Evolutionary conservation across 2,329 filamentous ascomycete genomes (phyloP), one percentile per base, ranked within the genome.

Genomic region (Pseudopyricularia cyperi): DNA sequence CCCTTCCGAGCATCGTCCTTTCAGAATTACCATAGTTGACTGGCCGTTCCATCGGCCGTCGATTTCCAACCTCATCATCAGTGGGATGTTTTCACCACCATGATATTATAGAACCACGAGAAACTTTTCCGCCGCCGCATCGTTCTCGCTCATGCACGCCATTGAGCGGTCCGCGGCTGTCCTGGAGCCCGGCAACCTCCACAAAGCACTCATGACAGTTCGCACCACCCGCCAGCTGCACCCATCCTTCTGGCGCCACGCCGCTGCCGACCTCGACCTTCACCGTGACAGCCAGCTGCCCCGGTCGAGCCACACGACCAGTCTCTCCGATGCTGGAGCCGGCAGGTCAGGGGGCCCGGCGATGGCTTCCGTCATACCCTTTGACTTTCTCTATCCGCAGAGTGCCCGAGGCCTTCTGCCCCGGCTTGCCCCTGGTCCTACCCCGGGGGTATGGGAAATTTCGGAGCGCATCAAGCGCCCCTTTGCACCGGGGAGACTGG

Each of bases 131-230:
- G 15, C 15, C 39, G 30, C 17, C 39, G 50, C 24, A 5, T 34
- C 17, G 9, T 44, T 32, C 15, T 47, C 52, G 53, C 55, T 57
- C 47, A 60, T 61, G 59, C 69, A 67, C 64, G 78, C 80, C 75
- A 73, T 80, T 60, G 76, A 80, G 69, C 73, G 75, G 71, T 76
- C 76, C 53, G 74, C 75, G 39, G 71, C 72, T 55, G 71, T 68
- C 63, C 65, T 80, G 65, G 77, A 80, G 71, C 71, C 75, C 64
- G 73, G 74, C 67, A 69, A 69, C 58, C 67, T 79, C 62, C 73
- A 74, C 63, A 70, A 75, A 64, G 69, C 76, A 55, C 66, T 79
- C 52, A 70, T 71, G 35, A 61, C 64, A 48, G 59, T 71, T 34
- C 70, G 67, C 56, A 68, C 61, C 55, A 65, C 64, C 52, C 69